A percentile compares a stretch with the other conserved stretches of the same genome.
Conservation (phyloP, 371 early-diverging fungal species). For the Capillidium rhysosporum region DNA sequence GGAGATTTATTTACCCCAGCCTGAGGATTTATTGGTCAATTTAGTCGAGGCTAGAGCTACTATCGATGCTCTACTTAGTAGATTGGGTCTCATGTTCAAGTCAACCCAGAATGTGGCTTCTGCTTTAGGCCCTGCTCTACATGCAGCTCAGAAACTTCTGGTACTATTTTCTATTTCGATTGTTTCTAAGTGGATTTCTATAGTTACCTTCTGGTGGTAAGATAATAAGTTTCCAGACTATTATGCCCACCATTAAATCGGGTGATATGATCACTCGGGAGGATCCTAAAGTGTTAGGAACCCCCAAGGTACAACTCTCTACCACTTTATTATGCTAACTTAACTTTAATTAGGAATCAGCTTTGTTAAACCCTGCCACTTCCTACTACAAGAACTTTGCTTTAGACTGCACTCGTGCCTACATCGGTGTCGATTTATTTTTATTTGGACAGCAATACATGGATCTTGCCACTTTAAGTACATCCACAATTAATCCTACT, state of each 20-base stretch:
- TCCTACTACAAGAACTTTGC: constrained; percentile 89
- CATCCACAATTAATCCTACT: not conserved
- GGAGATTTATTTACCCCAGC: constrained; percentile 69
- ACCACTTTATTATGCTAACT: not conserved
- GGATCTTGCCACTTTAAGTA: constrained; percentile 79
- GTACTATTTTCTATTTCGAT: constrained; percentile 15
- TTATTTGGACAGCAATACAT: constrained; percentile 77
- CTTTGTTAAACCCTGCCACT: constrained; percentile 59
- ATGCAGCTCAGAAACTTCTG: constrained; percentile 64
- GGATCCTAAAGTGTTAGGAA: constrained; percentile 68
- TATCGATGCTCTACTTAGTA: constrained; percentile 48
- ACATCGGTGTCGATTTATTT: constrained; percentile 86
- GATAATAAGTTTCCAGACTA: constrained; percentile 63
- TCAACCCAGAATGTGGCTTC: constrained; percentile 48
- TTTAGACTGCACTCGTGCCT: constrained; percentile 73
- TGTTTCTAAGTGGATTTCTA: not conserved
- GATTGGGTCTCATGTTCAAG: constrained; percentile 67
- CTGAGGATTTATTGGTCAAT: constrained; percentile 68
- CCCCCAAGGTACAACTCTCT: constrained; percentile 33
- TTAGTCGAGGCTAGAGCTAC: constrained; percentile 48
- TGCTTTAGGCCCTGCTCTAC: constrained; percentile 69
- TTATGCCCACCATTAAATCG: constrained; percentile 57
- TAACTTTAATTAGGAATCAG: constrained; percentile 30
- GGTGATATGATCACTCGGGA: constrained; percentile 69
- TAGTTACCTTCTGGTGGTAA: constrained; percentile 71